Percentiles rank a stretch among this genome's conserved stretches.
Evolutionary conservation across 2,329 filamentous ascomycete genomes (phyloP).

Genomic region (Rhytidhysteron rufulum): DNA sequence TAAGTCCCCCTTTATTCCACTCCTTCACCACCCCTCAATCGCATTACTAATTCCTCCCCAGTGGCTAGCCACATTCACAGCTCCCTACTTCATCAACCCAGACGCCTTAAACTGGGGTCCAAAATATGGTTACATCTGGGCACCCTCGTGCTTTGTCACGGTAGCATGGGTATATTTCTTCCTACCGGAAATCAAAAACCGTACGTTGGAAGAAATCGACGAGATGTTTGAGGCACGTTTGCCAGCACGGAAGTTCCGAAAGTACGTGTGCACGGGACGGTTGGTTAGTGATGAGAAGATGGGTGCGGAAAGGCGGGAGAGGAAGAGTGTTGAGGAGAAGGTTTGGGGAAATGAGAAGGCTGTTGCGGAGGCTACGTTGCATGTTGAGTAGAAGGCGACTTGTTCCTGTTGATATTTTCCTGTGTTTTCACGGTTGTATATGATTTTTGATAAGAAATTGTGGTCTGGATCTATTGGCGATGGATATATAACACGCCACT

Average conservation of each 20-base stretch:
- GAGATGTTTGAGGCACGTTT: slow-evolving; percentile 31
- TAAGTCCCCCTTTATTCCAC: background rate
- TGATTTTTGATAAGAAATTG: no score
- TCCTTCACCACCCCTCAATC: background rate
- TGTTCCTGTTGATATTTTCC: no score
- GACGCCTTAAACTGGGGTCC: slow-evolving; percentile 55
- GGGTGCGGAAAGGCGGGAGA: slow-evolving; percentile 1
- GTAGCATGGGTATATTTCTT: slow-evolving; percentile 30
- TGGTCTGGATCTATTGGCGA: no score
- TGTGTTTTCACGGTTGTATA: no score
- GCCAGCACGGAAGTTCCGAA: slow-evolving; percentile 26
- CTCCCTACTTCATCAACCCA: slow-evolving; percentile 59
- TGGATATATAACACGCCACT: no score
- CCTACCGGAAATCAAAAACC: slow-evolving; percentile 38
- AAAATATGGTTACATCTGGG: slow-evolving; percentile 45
- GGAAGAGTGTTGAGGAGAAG: slow-evolving; percentile 10
- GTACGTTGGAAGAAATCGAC: slow-evolving; percentile 30
- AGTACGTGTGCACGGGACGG: slow-evolving; percentile 25
- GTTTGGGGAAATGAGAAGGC: slow-evolving; percentile 18
- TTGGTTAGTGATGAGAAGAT: slow-evolving; percentile 13
- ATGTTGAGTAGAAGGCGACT: slow-evolving; percentile 10
- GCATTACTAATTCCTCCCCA: background rate
- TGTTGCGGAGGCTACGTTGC: slow-evolving; percentile 9
- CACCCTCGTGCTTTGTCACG: slow-evolving; percentile 36
- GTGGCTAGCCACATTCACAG: slow-evolving; percentile 55